phyloP scores from a whole-genome alignment of 1,284 basidiomycete species.

The Takashimella koratensis region DNA sequence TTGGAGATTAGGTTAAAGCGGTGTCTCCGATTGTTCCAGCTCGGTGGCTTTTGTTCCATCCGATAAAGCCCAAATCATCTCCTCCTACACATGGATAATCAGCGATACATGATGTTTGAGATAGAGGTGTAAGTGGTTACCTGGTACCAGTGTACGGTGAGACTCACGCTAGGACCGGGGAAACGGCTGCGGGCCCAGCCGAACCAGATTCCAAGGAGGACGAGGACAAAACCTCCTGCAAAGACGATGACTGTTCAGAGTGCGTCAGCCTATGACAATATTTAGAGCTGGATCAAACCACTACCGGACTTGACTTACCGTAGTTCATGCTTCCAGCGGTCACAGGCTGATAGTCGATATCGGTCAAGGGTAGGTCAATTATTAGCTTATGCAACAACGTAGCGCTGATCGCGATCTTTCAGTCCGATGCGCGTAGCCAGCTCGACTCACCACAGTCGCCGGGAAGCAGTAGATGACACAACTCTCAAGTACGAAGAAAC shows the following conservation, averaged over 20 bases:
- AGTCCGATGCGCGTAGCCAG: too few relatives aligned
- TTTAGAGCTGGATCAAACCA: background rate
- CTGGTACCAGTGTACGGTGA: too few relatives aligned
- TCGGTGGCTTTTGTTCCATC: background rate
- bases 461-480: constrained; percentile 27
- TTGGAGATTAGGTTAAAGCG: too few relatives aligned
- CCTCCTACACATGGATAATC: background rate
- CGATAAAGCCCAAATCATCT: background rate
- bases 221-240: constrained; percentile 10
- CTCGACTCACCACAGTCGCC: constrained; percentile 19
- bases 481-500: constrained; percentile 22
- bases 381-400: background rate
- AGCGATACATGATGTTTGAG: too few relatives aligned
- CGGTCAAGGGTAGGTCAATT: background rate
- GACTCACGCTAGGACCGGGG: constrained; percentile 11
- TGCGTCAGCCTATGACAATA: too few relatives aligned
- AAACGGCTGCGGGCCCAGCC: constrained; percentile 9
- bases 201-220: constrained; percentile 13
- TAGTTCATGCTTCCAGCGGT: constrained; percentile 20
- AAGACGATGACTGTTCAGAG: constrained; percentile 18
- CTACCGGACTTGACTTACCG: constrained; percentile 6
- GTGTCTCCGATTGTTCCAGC: background rate
- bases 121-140: too few relatives aligned
- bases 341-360: constrained; percentile 14
- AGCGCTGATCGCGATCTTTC: too few relatives aligned